These are phyloP conservation scores for Trichoderma sp. DNA, from an alignment of 2,329 filamentous ascomycete genomes.

Conservation along the genomic window DNA sequence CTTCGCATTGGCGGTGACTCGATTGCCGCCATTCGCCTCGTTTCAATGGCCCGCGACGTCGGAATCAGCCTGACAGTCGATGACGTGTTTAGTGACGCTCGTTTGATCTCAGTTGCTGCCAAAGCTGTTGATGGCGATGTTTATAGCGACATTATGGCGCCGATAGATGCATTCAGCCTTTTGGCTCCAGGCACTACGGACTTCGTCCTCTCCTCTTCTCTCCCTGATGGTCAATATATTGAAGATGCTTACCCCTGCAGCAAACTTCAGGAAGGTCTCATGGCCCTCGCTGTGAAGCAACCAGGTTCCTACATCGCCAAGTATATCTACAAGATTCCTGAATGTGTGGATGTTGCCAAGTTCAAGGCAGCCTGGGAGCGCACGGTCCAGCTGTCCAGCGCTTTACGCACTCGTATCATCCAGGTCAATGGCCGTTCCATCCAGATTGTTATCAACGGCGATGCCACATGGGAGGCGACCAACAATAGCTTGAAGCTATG, in stretches of 20 bases:
- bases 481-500: neutral
- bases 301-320: conserved; percentile 42
- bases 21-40: conserved; percentile 28
- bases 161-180: conserved; percentile 24
- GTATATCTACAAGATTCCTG: conserved; percentile 33
- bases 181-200: neutral
- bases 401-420: conserved; percentile 33
- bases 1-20: conserved; percentile 30
- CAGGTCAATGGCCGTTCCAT: conserved; percentile 22
- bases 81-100: conserved; percentile 26
- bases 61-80: conserved; percentile 29
- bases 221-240: conserved; percentile 5
- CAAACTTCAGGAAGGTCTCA: conserved; percentile 33
- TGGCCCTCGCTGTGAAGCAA: conserved; percentile 39
- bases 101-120: conserved; percentile 17
- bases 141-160: neutral
- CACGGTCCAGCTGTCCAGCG: conserved; percentile 27
- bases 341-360: conserved; percentile 13
- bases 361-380: conserved; percentile 33
- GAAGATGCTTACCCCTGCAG: conserved; percentile 33
- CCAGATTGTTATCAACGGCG: conserved; percentile 29
- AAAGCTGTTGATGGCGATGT: neutral
- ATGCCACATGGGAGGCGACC: conserved; percentile 2
- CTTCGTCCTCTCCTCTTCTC: neutral
- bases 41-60: conserved; percentile 22